Evolutionary conservation across 2,329 filamentous ascomycete species (phyloP).

Genomic region (Colletotrichum siamense): DNA sequence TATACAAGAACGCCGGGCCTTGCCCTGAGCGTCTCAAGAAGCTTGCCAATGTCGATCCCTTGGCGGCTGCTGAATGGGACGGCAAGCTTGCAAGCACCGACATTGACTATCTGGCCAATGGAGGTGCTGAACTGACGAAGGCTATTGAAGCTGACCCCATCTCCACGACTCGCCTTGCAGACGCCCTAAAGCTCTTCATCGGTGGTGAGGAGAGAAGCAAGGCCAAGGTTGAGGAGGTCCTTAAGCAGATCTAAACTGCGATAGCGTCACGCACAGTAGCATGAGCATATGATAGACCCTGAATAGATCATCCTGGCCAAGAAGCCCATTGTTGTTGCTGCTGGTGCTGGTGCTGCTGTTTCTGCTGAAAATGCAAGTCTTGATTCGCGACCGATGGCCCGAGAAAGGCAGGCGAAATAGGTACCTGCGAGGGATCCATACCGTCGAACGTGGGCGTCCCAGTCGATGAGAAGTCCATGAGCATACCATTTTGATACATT

Average conservation of each 20-base stretch:
- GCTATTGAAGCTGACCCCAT: conserved; percentile 45
- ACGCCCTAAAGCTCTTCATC: conserved; percentile 46
- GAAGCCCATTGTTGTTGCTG: conserved; percentile 9
- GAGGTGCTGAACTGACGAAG: conserved; percentile 45
- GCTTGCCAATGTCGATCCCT: conserved; percentile 42
- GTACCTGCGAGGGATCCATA: background rate
- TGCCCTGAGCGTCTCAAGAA: conserved; percentile 38
- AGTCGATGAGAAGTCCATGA: background rate
- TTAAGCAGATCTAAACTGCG: conserved; percentile 25
- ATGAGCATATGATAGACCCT: background rate
- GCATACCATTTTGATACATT: background rate
- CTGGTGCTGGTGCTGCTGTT: background rate
- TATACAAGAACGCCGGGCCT: conserved; percentile 38
- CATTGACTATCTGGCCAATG: conserved; percentile 51
- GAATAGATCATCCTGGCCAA: conserved; percentile 3
- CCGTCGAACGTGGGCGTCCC: background rate
- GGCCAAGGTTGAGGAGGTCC: conserved; percentile 38
- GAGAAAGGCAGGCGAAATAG: background rate
- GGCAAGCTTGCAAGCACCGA: conserved; percentile 43
- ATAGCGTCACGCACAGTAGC: background rate
- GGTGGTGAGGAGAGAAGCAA: conserved; percentile 42
- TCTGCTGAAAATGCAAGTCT: background rate
- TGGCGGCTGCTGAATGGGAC: conserved; percentile 41
- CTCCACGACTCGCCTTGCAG: conserved; percentile 39
- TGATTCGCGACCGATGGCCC: background rate